These are phyloP conservation scores for Aspergillus conjunctus DNA, from an alignment of 495 filamentous ascomycete species.

Conservation along the genomic window DNA sequence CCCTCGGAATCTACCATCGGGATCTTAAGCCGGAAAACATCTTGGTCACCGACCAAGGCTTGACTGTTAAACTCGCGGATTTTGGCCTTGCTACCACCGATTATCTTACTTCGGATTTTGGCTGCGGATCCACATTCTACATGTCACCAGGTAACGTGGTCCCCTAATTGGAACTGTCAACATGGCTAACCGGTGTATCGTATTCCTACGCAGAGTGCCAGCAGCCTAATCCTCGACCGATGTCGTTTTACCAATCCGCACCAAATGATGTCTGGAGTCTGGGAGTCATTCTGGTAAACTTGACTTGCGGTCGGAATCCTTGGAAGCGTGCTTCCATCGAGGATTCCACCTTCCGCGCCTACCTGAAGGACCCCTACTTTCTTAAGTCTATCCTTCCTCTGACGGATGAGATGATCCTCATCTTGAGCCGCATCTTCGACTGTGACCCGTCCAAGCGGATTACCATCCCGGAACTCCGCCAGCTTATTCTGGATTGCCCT, in stretches of 20 bases:
- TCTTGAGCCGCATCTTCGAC: conserved; percentile 88
- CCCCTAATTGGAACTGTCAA: neutral
- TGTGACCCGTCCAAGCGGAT: conserved; percentile 84
- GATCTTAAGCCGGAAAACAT: conserved; percentile 99
- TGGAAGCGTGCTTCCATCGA: conserved; percentile 94
- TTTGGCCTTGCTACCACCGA: conserved; percentile 93
- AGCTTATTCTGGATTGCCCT: conserved; percentile 73
- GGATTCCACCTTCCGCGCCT: conserved; percentile 95
- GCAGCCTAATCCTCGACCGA: conserved; percentile 75
- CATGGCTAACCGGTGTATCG: conserved; percentile 1
- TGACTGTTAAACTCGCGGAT: conserved; percentile 92
- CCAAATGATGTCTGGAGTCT: conserved; percentile 98
- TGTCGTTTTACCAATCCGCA: conserved; percentile 82
- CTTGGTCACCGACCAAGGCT: conserved; percentile 81
- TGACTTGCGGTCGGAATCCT: conserved; percentile 96
- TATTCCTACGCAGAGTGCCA: conserved; percentile 74
- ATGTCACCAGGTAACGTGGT: conserved; percentile 89
- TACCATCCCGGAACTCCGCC: conserved; percentile 77
- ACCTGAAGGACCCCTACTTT: conserved; percentile 81
- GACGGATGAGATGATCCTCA: conserved; percentile 85
- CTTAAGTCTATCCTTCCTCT: conserved; percentile 90
- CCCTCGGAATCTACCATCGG: conserved; percentile 91
- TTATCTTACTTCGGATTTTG: conserved; percentile 85
- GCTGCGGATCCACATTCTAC: conserved; percentile 98
- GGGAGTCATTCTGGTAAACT: conserved; percentile 94